These are phyloP conservation scores for Solanum pennellii DNA, from an alignment of 257 asterid species.

Conservation along the genomic window DNA sequence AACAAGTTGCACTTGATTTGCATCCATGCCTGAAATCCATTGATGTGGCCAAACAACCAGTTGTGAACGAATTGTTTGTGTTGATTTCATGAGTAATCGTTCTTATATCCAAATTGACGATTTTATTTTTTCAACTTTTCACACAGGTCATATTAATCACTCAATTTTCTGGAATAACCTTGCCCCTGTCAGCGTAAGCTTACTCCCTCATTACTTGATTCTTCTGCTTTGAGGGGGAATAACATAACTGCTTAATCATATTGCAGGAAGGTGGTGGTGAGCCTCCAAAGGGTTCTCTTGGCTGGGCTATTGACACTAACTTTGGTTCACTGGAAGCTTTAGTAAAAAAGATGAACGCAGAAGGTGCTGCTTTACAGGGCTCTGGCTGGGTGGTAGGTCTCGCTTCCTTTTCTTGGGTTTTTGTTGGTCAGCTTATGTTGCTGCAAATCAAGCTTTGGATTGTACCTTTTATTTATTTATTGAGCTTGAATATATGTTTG, in stretches of 20 bases:
- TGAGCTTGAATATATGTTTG: not conserved
- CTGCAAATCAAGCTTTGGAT: not conserved
- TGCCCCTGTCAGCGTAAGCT: conserved; percentile 61
- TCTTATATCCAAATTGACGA: not conserved
- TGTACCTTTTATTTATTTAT: not conserved
- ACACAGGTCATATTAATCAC: conserved; percentile 78
- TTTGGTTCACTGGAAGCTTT: conserved; percentile 65
- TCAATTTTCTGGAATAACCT: conserved; percentile 93
- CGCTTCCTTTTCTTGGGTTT: not conserved
- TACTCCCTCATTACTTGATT: not conserved
- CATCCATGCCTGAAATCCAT: not conserved
- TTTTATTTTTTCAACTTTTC: not conserved
- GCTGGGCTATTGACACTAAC: conserved; percentile 48
- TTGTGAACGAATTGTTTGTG: not conserved
- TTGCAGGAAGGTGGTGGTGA: conserved; percentile 82
- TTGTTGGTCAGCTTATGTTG: not conserved
- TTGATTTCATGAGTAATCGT: not conserved
- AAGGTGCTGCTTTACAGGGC: conserved; percentile 83
- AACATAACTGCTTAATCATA: not conserved
- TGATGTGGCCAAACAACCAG: not conserved
- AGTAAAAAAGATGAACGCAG: conserved; percentile 58
- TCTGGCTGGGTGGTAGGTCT: conserved; percentile 84
- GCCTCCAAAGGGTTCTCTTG: conserved; percentile 61
- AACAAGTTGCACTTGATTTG: not conserved
- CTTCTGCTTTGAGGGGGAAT: not conserved